Evolutionary conservation across 139 green algal species (phyloP).

Genomic region (Monoraphidium neglectum): DNA sequence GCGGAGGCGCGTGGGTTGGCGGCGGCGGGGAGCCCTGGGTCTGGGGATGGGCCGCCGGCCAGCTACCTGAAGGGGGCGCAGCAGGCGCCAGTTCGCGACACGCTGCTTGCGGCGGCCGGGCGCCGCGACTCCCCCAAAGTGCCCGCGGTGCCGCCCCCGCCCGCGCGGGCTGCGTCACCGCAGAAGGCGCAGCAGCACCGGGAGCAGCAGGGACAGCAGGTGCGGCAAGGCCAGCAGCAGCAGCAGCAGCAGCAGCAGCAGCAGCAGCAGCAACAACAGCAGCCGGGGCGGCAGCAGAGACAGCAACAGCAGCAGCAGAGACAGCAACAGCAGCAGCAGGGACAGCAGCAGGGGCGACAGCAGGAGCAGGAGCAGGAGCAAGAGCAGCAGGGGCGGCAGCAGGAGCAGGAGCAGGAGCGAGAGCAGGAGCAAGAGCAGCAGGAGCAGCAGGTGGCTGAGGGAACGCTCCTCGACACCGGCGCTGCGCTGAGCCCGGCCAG

Average conservation of each 20-base stretch:
- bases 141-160: no score
- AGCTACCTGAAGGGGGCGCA: no score
- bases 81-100: no score
- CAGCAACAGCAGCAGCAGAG: not conserved
- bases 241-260: constrained; percentile 3
- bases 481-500: no score
- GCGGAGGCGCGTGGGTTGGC: no score
- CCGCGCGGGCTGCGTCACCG: no score
- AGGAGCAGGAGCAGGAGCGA: not conserved
- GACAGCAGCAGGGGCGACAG: not conserved
- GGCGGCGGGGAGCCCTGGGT: no score
- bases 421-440: constrained; percentile 3
- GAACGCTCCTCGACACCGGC: no score
- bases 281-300: not conserved
- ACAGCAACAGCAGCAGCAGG: not conserved
- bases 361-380: not conserved
- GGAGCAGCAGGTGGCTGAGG: not conserved
- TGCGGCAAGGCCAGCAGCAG: not conserved
- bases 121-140: no score
- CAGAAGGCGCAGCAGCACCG: not conserved
- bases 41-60: no score
- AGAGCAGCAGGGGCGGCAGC: not conserved
- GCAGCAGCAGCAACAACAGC: constrained; percentile 6
- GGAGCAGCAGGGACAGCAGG: not conserved
- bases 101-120: no score